Conservation (phyloP, 73 alveolate species). For the Loxodes magnus region DNA sequence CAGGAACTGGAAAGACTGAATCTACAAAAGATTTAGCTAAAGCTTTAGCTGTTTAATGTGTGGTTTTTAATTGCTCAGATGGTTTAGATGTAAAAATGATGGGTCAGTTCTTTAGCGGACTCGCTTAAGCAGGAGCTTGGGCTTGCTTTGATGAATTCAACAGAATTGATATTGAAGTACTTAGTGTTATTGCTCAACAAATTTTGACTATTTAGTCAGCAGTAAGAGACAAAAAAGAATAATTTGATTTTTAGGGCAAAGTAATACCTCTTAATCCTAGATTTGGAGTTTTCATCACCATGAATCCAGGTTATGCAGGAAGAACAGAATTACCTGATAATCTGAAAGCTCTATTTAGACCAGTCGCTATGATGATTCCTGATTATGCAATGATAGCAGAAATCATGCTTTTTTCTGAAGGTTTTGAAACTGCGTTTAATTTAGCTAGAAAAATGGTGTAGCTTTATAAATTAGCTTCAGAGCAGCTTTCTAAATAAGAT, state of each 20-base stretch:
- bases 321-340: constrained; percentile 97
- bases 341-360: constrained; percentile 94
- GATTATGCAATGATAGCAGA: constrained; percentile 97
- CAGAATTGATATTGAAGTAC: constrained; percentile 95
- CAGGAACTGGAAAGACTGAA: constrained; percentile 97
- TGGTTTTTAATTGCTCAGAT: constrained; percentile 94
- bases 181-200: constrained; percentile 96
- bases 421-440: constrained; percentile 85
- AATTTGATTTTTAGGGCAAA: constrained; percentile 95
- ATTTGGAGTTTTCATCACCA: constrained; percentile 97
- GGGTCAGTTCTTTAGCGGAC: constrained; percentile 93
- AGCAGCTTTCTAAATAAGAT: constrained; percentile 95
- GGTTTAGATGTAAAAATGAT: constrained; percentile 89
- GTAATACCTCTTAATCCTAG: constrained; percentile 90
- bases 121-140: constrained; percentile 99
- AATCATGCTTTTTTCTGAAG: constrained; percentile 96
- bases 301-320: constrained; percentile 98
- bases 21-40: constrained; percentile 93
- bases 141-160: constrained; percentile 98
- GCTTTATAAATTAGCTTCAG: constrained; percentile 87
- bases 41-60: constrained; percentile 92
- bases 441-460: constrained; percentile 96
- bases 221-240: constrained; percentile 76
- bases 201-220: constrained; percentile 87
- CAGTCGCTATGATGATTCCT: constrained; percentile 95